Percentiles rank a stretch among this genome's conserved stretches.
phyloP scores from a whole-genome alignment of 2,329 filamentous ascomycete genomes.

The Talaromyces sp. region DNA sequence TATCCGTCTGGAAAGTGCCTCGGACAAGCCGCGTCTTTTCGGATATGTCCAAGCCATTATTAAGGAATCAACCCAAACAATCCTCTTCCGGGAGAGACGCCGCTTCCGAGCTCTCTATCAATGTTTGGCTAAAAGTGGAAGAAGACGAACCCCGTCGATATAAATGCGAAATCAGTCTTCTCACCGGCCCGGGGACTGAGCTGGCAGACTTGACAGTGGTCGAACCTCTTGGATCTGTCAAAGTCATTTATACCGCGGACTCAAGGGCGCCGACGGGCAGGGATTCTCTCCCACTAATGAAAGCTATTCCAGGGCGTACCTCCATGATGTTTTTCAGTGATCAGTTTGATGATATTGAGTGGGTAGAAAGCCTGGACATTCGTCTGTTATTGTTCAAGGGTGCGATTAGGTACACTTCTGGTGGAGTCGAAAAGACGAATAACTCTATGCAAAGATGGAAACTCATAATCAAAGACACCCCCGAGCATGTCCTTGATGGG shows the following conservation, averaged over 20 bases:
- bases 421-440: background rate
- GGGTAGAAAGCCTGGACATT: background rate
- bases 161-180: background rate
- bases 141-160: background rate
- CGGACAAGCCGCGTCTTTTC: background rate
- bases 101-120: background rate
- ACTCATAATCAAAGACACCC: background rate
- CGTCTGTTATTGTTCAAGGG: background rate
- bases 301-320: no score
- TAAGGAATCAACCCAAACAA: background rate
- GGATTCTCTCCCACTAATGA: background rate
- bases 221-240: background rate
- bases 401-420: background rate
- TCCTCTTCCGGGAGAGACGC: background rate
- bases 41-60: background rate
- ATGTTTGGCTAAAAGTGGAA: background rate
- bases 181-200: background rate
- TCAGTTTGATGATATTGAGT: background rate
- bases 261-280: background rate
- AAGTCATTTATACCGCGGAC: background rate
- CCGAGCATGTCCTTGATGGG: background rate
- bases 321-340: background rate
- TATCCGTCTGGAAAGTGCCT: background rate
- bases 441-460: background rate
- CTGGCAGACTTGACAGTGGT: background rate